Conservation (phyloP, 2,329 filamentous ascomycete species). For the Penicillium verrucosum region DNA sequence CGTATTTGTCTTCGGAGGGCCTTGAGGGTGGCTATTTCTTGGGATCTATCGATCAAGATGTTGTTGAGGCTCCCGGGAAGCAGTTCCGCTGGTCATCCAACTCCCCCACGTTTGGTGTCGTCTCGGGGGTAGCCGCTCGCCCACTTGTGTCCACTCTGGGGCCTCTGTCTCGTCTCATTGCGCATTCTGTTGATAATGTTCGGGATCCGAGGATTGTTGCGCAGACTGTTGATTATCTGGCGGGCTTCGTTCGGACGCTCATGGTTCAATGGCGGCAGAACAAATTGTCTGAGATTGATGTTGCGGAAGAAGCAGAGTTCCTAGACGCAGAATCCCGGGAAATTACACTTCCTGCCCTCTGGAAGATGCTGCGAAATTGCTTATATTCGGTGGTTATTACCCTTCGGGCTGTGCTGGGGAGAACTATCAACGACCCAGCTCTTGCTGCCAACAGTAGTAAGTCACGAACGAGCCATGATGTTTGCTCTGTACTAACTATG, state of each 20-base stretch:
- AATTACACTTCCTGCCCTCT: constrained; percentile 67
- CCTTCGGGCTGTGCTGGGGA: constrained; percentile 69
- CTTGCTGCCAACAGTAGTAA: constrained; percentile 54
- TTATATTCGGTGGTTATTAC: constrained; percentile 73
- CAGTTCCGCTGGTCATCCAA: constrained; percentile 64
- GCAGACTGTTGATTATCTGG: constrained; percentile 56
- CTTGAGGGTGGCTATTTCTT: constrained; percentile 75
- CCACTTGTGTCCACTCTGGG: constrained; percentile 61
- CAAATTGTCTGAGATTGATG: constrained; percentile 70
- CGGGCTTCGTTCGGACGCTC: constrained; percentile 64
- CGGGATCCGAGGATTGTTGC: constrained; percentile 45
- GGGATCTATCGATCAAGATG: constrained; percentile 64
- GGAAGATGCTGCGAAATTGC: constrained; percentile 70
- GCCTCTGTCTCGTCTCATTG: constrained; percentile 60
- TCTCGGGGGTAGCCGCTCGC: constrained; percentile 55
- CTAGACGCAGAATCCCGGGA: constrained; percentile 64
- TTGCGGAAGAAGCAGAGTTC: constrained; percentile 60
- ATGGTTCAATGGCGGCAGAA: constrained; percentile 71
- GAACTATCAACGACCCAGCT: constrained; percentile 56
- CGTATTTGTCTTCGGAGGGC: constrained; percentile 68
- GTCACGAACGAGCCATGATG: constrained; percentile 15
- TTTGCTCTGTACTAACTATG: constrained; percentile 6
- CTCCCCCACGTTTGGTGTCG: constrained; percentile 56
- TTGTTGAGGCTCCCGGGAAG: constrained; percentile 53
- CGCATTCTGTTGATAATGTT: constrained; percentile 59